Percentiles rank a stretch among this genome's conserved stretches.
Evolutionary conservation across 2,329 filamentous ascomycete genomes (phyloP).

Genomic region (Geosmithia flava): DNA sequence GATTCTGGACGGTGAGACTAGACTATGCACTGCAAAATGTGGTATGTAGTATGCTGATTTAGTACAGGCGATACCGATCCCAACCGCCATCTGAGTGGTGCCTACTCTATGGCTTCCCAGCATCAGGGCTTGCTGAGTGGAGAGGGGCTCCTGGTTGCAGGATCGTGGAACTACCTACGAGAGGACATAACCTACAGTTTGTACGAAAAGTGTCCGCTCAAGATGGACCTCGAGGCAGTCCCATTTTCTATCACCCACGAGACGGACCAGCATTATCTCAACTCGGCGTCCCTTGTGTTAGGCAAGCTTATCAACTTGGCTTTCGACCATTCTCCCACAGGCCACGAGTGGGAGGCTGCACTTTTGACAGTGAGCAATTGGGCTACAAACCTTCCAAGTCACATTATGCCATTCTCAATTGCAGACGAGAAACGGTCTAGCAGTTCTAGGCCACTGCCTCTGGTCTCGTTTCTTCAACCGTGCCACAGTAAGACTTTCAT

Average conservation of each 20-base stretch:
- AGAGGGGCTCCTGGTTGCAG: conserved; percentile 21
- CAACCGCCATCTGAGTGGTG: conserved; percentile 31
- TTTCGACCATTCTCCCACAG: conserved; percentile 9
- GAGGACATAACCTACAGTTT: conserved; percentile 43
- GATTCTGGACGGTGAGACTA: conserved; percentile 25
- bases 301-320: conserved; percentile 28
- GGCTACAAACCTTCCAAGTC: conserved; percentile 15
- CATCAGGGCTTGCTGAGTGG: conserved; percentile 10
- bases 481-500: conserved; percentile 24
- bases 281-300: conserved; percentile 26
- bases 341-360: conserved; percentile 8
- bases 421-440: neutral
- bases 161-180: conserved; percentile 38
- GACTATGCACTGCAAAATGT: neutral
- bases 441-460: conserved; percentile 15
- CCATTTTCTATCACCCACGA: conserved; percentile 1
- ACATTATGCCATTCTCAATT: conserved; percentile 17
- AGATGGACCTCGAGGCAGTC: conserved; percentile 21
- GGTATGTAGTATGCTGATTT: conserved; percentile 9
- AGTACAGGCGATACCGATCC: conserved; percentile 13
- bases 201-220: conserved; percentile 25
- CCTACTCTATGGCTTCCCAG: conserved; percentile 27
- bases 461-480: conserved; percentile 24
- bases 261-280: conserved; percentile 18
- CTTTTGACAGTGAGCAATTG: conserved; percentile 13